Evolutionary conservation across 257 asterid species (phyloP).

Genomic region (Asclepias syriaca): DNA sequence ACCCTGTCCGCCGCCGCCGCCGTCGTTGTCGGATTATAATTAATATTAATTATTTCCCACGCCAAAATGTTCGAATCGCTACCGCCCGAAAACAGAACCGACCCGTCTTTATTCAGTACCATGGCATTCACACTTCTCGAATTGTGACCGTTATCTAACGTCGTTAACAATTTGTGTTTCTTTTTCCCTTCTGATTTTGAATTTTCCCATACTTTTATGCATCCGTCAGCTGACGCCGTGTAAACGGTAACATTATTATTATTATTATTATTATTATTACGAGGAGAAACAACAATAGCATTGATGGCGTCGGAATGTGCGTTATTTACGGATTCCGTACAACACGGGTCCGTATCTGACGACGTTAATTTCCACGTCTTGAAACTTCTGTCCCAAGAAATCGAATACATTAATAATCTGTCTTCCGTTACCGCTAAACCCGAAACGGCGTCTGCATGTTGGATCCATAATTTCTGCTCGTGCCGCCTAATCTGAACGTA

Average conservation of each 20-base stretch:
- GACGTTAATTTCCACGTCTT: conserved; percentile 41
- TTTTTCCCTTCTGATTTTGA: neutral
- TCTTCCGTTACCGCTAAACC: conserved; percentile 27
- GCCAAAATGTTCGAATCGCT: conserved; percentile 31
- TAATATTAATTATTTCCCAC: conserved; percentile 26
- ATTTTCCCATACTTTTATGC: conserved; percentile 38
- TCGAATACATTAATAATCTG: conserved; percentile 33
- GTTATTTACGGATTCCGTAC: conserved; percentile 30
- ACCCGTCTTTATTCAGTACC: conserved; percentile 33
- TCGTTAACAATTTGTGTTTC: conserved; percentile 9
- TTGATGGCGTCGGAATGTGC: conserved; percentile 61
- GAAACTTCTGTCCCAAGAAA: conserved; percentile 57
- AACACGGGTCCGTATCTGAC: conserved; percentile 15
- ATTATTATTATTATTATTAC: neutral
- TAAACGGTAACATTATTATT: conserved; percentile 17
- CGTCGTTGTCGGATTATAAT: neutral
- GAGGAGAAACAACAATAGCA: conserved; percentile 26
- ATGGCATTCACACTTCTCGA: conserved; percentile 50
- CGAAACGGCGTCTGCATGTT: conserved; percentile 50
- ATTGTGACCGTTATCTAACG: conserved; percentile 26
- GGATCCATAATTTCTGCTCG: conserved; percentile 44
- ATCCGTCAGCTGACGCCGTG: conserved; percentile 57
- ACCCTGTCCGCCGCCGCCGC: neutral
- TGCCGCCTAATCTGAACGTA: conserved; percentile 51
- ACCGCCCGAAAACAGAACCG: conserved; percentile 43